phyloP scores from a whole-genome alignment of 2,329 filamentous ascomycete species.

The Rutstroemia sp. region DNA sequence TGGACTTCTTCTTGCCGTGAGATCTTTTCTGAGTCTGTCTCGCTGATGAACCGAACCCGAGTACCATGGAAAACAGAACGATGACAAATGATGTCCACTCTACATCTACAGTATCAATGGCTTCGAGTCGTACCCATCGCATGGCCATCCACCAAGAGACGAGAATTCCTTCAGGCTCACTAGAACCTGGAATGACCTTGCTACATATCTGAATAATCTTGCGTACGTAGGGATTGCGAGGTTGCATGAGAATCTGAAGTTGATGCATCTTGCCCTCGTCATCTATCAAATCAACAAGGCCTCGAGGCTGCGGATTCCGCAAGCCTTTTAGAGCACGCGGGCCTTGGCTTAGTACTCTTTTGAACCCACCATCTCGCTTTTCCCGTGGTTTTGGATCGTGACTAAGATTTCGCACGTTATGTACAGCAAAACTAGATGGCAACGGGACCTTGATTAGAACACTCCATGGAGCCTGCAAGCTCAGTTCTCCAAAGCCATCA shows the following conservation, averaged over 20 bases:
- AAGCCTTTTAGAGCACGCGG: slow-evolving; percentile 37
- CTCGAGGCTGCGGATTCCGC: slow-evolving; percentile 49
- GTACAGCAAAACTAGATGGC: slow-evolving; percentile 47
- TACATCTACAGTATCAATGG: slow-evolving; percentile 39
- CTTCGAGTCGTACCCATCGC: slow-evolving; percentile 54
- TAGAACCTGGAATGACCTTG: slow-evolving; percentile 52
- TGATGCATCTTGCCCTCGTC: slow-evolving; percentile 55
- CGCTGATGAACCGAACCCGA: slow-evolving; percentile 45
- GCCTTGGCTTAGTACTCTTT: slow-evolving; percentile 37
- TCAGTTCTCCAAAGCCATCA: slow-evolving; percentile 57
- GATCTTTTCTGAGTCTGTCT: slow-evolving; percentile 29
- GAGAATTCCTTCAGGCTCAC: slow-evolving; percentile 52
- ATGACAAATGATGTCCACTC: slow-evolving; percentile 67
- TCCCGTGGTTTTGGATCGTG: slow-evolving; percentile 44
- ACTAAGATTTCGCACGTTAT: slow-evolving; percentile 53
- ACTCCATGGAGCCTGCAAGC: slow-evolving; percentile 70
- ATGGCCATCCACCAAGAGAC: slow-evolving; percentile 68
- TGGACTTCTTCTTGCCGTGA: slow-evolving; percentile 33
- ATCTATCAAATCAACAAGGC: slow-evolving; percentile 60
- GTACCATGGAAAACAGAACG: slow-evolving; percentile 55
- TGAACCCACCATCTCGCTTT: slow-evolving; percentile 44
- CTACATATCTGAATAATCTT: slow-evolving; percentile 55
- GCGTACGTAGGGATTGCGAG: slow-evolving; percentile 53
- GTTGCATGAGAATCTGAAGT: slow-evolving; percentile 59
- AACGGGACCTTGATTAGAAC: slow-evolving; percentile 59